Evolutionary conservation across 2,329 filamentous ascomycete species (phyloP).

Genomic region (Penicillium griseofulvum): DNA sequence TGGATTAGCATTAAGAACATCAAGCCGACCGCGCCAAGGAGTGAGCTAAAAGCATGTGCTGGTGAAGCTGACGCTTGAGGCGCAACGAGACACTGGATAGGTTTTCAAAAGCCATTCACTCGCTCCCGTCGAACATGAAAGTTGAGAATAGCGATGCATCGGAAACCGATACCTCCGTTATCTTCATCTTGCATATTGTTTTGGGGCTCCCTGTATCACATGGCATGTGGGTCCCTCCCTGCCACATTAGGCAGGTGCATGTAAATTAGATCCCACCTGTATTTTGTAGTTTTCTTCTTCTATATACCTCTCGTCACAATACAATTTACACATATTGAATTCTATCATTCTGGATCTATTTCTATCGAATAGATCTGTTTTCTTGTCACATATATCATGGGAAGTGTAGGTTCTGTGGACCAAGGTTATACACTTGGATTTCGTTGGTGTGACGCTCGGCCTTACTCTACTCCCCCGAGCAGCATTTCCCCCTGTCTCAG

Average conservation of each 20-base stretch:
- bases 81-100: not conserved
- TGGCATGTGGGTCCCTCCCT: too few species aligned
- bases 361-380: too few species aligned
- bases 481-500: too few species aligned
- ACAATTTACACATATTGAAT: too few species aligned
- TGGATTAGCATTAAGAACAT: too few species aligned
- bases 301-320: too few species aligned
- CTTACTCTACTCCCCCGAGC: not conserved
- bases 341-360: too few species aligned
- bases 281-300: too few species aligned
- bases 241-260: too few species aligned
- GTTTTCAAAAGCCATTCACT: not conserved
- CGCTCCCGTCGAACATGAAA: not conserved
- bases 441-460: not conserved
- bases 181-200: not conserved
- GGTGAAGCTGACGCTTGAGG: not conserved
- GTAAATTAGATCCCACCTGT: too few species aligned
- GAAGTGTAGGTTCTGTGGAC: not conserved
- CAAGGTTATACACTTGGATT: not conserved
- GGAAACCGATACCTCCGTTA: not conserved
- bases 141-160: not conserved
- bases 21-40: too few species aligned
- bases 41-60: not conserved
- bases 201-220: too few species aligned
- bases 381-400: not conserved